Base-by-base conservation (phyloP, 1,284 basidiomycete genomes). In the Cryptococcus hybrid region DNA sequence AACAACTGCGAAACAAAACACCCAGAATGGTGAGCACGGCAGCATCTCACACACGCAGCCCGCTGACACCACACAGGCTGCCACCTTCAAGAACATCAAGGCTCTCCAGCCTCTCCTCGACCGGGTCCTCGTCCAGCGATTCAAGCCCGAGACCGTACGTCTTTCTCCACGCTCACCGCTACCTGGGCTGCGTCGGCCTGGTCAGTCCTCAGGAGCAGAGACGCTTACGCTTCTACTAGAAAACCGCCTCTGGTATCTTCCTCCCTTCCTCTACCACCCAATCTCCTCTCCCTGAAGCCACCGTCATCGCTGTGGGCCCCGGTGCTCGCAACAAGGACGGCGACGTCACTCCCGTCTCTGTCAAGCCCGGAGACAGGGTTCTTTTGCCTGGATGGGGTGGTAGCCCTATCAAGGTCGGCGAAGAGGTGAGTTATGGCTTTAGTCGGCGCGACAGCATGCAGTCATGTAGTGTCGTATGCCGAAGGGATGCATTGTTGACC, bases 311-410 rank as follows among this genome's bases (percentile, higher is more conserved):
- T 44, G 88, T 92, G 56, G 95, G 95, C 54, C 95, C 94, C 47
- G 95, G 95, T 50, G 89, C 89, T 35, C 87, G 86, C 36, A 86
- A 89, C 82, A 91, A 92, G 81, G 85, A 92, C 5, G 94, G 95
- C 48, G 79, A 83, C 40, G 59, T 95, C 15, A 79, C 88, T n/a
- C 89, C 93, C 9, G 84, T 87, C 30, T 79, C 81, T 42, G 93
- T 98, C 56, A 86, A 89, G 81, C 83, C 87, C 36, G 95, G 95
- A 49, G 95, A 98, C 82, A 85, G 90, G 43, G 93, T 98, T 7
- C 82, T 99, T 54, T 82, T 99, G 5, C 95, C 95, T 7, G 89
- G 90, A 30, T 99, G 94, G 90, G 95, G 95, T 56, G 95, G 95
- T 13, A 93, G 88, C 78, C 79, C 89, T 15, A 94, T 99, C 81